These are phyloP conservation scores for Limtongia smithiae DNA, from an alignment of 805 yeast genomes.

Conservation along the genomic window DNA sequence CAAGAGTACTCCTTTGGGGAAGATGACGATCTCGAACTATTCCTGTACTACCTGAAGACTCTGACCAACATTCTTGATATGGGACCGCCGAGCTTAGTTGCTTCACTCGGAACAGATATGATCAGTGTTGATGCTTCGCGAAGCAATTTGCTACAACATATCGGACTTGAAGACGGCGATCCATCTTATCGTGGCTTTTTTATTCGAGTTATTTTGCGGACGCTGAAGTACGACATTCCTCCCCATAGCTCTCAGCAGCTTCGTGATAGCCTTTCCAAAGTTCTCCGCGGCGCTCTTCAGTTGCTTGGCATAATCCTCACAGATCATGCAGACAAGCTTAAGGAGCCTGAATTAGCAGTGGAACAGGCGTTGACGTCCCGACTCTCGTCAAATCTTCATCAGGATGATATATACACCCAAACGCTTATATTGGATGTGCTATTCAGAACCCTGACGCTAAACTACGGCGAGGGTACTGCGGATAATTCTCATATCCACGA, in stretches of 20 bases:
- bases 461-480: constrained; percentile 15
- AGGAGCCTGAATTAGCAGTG: constrained; percentile 21
- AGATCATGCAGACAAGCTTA: constrained; percentile 16
- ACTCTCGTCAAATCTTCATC: constrained; percentile 19
- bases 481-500: constrained; percentile 20
- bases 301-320: constrained; percentile 23
- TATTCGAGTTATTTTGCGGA: constrained; percentile 25
- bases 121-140: constrained; percentile 37
- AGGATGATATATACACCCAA: constrained; percentile 27
- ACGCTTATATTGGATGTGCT: constrained; percentile 25
- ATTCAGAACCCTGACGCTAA: constrained; percentile 25
- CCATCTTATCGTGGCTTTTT: constrained; percentile 28
- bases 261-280: constrained; percentile 25
- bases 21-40: constrained; percentile 59
- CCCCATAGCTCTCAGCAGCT: constrained; percentile 25
- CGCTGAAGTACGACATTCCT: constrained; percentile 26
- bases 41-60: constrained; percentile 58
- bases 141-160: constrained; percentile 27
- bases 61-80: constrained; percentile 51
- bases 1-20: constrained; percentile 34
- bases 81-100: constrained; percentile 42
- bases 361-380: constrained; percentile 27
- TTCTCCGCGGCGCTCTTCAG: constrained; percentile 27
- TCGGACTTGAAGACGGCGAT: constrained; percentile 28
- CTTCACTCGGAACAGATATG: constrained; percentile 54